Evolutionary conservation across 495 filamentous ascomycete species (phyloP).

Genomic region (Xylaria longipes): DNA sequence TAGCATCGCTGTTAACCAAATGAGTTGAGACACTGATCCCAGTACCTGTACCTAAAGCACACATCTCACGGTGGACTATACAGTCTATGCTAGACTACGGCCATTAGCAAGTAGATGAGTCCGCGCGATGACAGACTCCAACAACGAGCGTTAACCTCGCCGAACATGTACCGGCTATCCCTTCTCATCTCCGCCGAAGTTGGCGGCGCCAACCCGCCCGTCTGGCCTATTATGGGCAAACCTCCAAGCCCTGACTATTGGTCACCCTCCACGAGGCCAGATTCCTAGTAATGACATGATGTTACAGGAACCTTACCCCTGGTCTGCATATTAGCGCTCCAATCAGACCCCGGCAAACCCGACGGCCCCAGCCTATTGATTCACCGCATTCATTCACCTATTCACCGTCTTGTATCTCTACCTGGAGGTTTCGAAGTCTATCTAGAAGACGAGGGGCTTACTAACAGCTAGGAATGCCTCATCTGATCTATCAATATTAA

Average conservation of each 20-base stretch:
- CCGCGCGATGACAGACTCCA: background rate
- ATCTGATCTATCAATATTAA: slow-evolving; percentile 12
- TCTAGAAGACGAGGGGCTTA: background rate
- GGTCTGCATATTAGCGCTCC: slow-evolving; percentile 19
- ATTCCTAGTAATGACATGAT: background rate
- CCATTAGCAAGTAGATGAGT: background rate
- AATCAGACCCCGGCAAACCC: slow-evolving; percentile 14
- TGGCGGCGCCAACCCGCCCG: slow-evolving; percentile 17
- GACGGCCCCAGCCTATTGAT: background rate
- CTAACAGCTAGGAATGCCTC: background rate
- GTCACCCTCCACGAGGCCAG: slow-evolving; percentile 7
- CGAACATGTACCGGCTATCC: slow-evolving; percentile 11
- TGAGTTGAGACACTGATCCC: background rate
- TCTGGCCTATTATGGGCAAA: slow-evolving; percentile 23
- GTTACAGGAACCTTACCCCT: slow-evolving; percentile 18
- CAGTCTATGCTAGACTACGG: background rate
- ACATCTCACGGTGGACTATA: background rate
- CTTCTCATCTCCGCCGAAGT: background rate
- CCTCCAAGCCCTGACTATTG: slow-evolving; percentile 15
- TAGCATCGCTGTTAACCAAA: background rate
- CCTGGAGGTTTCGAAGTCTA: slow-evolving; percentile 5
- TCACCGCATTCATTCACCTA: slow-evolving; percentile 6
- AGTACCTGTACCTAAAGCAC: background rate
- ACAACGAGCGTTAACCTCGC: slow-evolving; percentile 7
- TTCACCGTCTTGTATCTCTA: slow-evolving; percentile 14